These are phyloP conservation scores for Ophiostoma perfectum DNA, from an alignment of 2,329 filamentous ascomycete genomes.

Conservation along the genomic window DNA sequence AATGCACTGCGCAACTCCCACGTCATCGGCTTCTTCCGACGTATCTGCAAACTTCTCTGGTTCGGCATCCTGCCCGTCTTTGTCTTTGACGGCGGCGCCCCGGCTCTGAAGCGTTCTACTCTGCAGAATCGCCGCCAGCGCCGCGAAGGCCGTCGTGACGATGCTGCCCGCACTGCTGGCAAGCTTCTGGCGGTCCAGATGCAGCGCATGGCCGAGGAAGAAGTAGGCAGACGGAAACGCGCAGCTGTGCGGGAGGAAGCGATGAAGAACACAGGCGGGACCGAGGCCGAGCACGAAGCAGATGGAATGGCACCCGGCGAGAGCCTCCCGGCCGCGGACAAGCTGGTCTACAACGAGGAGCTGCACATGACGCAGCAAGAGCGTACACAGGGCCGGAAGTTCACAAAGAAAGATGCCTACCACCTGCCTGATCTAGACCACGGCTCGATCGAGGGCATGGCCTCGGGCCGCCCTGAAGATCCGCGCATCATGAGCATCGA, in stretches of 20 bases:
- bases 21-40: constrained; percentile 93
- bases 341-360: constrained; percentile 89
- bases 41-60: constrained; percentile 96
- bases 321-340: constrained; percentile 57
- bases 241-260: constrained; percentile 34
- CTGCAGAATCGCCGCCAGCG: constrained; percentile 72
- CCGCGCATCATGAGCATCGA: constrained; percentile 94
- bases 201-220: constrained; percentile 82
- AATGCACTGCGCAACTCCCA: constrained; percentile 95
- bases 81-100: constrained; percentile 95
- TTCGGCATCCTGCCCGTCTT: constrained; percentile 96
- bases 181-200: constrained; percentile 92
- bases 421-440: constrained; percentile 81
- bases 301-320: constrained; percentile 56
- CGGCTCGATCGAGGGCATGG: constrained; percentile 75
- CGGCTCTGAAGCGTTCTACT: constrained; percentile 83
- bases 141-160: constrained; percentile 82
- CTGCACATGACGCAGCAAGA: constrained; percentile 73
- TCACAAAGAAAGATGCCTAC: constrained; percentile 90
- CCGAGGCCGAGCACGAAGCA: constrained; percentile 34
- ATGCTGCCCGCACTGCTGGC: constrained; percentile 85
- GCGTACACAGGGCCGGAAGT: constrained; percentile 65
- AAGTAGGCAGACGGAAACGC: constrained; percentile 59
- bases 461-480: constrained; percentile 66
- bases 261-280: constrained; percentile 36